Evolutionary conservation across 1,284 basidiomycete genomes (phyloP), one percentile per base, ranked within the genome.

Genomic region (Acaromyces ingoldii): DNA sequence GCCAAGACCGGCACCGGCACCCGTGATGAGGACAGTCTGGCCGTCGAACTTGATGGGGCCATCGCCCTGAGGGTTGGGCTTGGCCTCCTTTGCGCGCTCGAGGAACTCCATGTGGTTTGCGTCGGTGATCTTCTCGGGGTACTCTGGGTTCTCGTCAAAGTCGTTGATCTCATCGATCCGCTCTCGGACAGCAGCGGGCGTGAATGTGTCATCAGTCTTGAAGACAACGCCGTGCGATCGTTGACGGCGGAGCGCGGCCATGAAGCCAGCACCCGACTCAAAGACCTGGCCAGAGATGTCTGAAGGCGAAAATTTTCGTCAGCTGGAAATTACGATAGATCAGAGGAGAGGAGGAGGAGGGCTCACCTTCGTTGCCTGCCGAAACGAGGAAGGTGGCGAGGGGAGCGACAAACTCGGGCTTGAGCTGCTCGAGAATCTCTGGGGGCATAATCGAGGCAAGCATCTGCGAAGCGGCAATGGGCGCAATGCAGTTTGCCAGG

Each of bases 381-480:
- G 68, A 71, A 48, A 59, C 57, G 46, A 74, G 70, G 65, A 62
- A 74, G 39, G 69, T 63, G 26, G 68, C 72, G 57, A 98, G 85
- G 2, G 95, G 92, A 1, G 91, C 91, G 42, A 99, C 87, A 63
- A 87, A 91, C 72, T 91, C 89, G 30, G 95, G 95, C 82, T 89
- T 89, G 49, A 98, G 79, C 68, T 90, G 86, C 46, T 85, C 87
- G 58, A 99, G 84, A 83, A 97, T 87, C 61, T 98, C 93, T n/a
- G 89, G 88, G 13, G 93, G 91, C 88, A 97, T 91, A 72, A 96
- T 81, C 0, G 91, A 93, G 67, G 86, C 90, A 2, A 90, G 92
- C 89, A 96, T 93, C 26, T 85, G 84, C 4, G 90, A 92, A 0
- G 91, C 91, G 25, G 91, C 91, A 64, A 93, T 88, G 5, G 93